Evolutionary conservation across 2,329 filamentous ascomycete genomes (phyloP).

Genomic region (Apiospora saccharicola): DNA sequence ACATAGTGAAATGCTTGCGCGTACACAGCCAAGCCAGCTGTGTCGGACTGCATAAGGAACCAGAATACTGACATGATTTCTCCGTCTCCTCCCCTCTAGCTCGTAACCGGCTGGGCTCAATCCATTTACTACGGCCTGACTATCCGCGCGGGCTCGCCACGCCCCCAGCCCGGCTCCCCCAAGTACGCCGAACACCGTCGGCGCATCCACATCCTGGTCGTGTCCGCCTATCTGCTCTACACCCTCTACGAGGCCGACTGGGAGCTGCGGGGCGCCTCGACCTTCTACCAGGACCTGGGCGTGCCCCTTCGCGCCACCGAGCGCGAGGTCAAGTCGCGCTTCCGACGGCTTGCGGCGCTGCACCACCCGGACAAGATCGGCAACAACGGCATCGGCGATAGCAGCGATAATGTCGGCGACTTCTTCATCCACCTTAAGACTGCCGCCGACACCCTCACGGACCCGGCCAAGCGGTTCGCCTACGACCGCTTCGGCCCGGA

Average conservation of each 20-base stretch:
- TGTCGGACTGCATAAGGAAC: not conserved
- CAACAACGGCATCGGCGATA: slow-evolving; percentile 45
- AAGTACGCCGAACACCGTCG: slow-evolving; percentile 78
- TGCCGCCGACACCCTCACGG: slow-evolving; percentile 82
- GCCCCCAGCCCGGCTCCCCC: slow-evolving; percentile 73
- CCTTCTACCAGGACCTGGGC: slow-evolving; percentile 82
- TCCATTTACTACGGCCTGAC: slow-evolving; percentile 85
- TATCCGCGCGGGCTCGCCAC: slow-evolving; percentile 87
- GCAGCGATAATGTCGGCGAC: slow-evolving; percentile 39
- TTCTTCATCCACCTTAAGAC: slow-evolving; percentile 84
- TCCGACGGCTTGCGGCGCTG: slow-evolving; percentile 75
- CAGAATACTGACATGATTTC: slow-evolving; percentile 29
- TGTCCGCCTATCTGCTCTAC: slow-evolving; percentile 85
- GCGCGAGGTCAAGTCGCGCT: slow-evolving; percentile 81
- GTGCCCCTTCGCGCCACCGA: slow-evolving; percentile 75
- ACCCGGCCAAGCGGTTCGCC: slow-evolving; percentile 80
- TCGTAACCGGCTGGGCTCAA: slow-evolving; percentile 80
- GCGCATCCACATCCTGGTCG: slow-evolving; percentile 82
- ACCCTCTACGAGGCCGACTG: slow-evolving; percentile 93
- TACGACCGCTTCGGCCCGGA: slow-evolving; percentile 89
- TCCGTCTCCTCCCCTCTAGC: slow-evolving; percentile 52
- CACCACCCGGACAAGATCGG: slow-evolving; percentile 86
- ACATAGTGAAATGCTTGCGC: not conserved
- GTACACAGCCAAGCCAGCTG: not conserved
- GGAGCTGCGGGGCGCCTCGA: slow-evolving; percentile 72